Percentiles rank a stretch among this genome's conserved stretches.
phyloP scores from a whole-genome alignment of 2,329 filamentous ascomycete genomes.

The Fusarium sp. region DNA sequence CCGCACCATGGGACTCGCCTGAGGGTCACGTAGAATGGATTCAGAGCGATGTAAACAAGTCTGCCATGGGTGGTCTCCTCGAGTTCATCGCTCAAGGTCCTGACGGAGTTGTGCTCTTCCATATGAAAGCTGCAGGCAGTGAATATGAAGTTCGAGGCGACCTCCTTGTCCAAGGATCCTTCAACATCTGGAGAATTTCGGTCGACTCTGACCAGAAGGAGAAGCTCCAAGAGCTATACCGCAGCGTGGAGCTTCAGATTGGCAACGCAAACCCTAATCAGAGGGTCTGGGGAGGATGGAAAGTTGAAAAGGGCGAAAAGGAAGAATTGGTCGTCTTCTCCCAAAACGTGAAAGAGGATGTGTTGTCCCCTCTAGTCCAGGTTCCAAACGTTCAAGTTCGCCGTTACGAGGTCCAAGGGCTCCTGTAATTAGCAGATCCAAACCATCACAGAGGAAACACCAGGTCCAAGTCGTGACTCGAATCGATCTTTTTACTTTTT shows the following conservation, averaged over 20 bases:
- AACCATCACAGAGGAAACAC: background rate
- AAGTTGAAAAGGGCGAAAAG: conserved; percentile 53
- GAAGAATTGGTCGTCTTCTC: conserved; percentile 57
- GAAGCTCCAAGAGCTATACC: conserved; percentile 51
- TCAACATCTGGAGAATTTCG: conserved; percentile 53
- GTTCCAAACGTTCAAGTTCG: conserved; percentile 34
- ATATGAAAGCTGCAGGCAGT: conserved; percentile 52
- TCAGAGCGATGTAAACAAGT: conserved; percentile 54
- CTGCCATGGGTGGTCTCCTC: conserved; percentile 49
- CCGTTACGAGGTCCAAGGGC: conserved; percentile 40
- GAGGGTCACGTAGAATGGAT: conserved; percentile 59
- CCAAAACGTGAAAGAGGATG: conserved; percentile 51
- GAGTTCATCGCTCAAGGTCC: conserved; percentile 50
- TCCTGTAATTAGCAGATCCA: conserved; percentile 38
- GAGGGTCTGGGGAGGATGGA: conserved; percentile 56
- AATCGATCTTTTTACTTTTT: conserved; percentile 51
- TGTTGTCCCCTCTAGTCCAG: conserved; percentile 44
- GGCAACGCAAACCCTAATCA: conserved; percentile 46
- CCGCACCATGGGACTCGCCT: conserved; percentile 58
- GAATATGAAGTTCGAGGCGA: conserved; percentile 40
- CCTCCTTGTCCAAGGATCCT: conserved; percentile 37
- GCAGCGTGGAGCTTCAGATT: conserved; percentile 47
- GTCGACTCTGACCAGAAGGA: conserved; percentile 48
- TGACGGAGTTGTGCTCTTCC: conserved; percentile 53
- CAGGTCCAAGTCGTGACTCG: conserved; percentile 44